phyloP scores from a whole-genome alignment of 805 yeast species.

The Candida lessepsii region DNA sequence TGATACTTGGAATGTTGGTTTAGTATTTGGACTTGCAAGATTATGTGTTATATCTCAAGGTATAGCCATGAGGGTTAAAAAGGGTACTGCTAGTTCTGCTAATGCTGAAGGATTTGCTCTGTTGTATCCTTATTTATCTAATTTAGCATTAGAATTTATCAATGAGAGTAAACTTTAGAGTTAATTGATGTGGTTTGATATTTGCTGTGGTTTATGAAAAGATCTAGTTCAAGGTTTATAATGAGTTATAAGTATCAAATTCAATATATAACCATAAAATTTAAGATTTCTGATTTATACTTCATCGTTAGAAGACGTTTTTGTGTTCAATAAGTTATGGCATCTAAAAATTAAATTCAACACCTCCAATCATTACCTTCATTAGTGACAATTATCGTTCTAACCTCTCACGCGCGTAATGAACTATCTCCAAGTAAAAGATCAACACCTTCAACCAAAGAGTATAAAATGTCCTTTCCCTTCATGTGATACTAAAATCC shows the following conservation, averaged over 20 bases:
- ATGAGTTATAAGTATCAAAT: too few relatives aligned
- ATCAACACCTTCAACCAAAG: not conserved
- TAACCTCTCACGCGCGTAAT: not conserved
- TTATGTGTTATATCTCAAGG: slow-evolving; percentile 62
- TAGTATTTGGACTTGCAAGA: slow-evolving; percentile 54
- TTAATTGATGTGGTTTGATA: too few relatives aligned
- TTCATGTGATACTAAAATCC: slow-evolving; percentile 25
- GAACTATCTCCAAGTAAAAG: slow-evolving; percentile 2
- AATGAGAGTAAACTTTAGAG: slow-evolving; percentile 5
- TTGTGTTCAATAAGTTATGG: too few relatives aligned
- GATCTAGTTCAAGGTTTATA: too few relatives aligned
- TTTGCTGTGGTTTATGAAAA: too few relatives aligned
- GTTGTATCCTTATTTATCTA: slow-evolving; percentile 32
- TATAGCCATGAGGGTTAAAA: slow-evolving; percentile 51
- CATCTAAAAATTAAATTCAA: too few relatives aligned
- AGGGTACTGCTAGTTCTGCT: slow-evolving; percentile 55
- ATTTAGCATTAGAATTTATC: slow-evolving; percentile 26
- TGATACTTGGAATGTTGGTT: slow-evolving; percentile 50
- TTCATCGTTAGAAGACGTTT: too few relatives aligned
- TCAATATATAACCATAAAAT: too few relatives aligned
- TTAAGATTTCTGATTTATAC: too few relatives aligned
- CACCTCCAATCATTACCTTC: too few relatives aligned
- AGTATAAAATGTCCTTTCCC: slow-evolving; percentile 26
- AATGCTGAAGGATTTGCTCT: slow-evolving; percentile 43
- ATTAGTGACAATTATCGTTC: too few relatives aligned